phyloP scores from a whole-genome alignment of 768 basidiomycete genomes.

The Baorangia bicolor region DNA sequence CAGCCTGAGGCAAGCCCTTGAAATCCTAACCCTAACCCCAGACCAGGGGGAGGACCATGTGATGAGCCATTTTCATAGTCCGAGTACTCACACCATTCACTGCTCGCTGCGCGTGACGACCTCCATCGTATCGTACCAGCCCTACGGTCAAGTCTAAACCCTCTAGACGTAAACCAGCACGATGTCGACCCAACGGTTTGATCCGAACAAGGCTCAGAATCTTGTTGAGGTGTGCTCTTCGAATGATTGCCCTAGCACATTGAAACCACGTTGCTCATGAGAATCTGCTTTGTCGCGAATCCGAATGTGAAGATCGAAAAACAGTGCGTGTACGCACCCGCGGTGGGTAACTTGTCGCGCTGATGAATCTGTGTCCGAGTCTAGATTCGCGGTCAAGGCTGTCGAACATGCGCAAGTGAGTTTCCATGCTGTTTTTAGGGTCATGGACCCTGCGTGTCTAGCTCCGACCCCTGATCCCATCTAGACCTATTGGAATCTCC shows the following conservation, averaged over 20 bases:
- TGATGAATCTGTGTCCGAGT: slow-evolving; percentile 12
- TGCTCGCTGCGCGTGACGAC: background rate
- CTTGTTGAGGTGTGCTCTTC: slow-evolving; percentile 66
- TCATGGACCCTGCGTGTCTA: slow-evolving; percentile 1
- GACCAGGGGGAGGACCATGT: slow-evolving; percentile 9
- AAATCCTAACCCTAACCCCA: slow-evolving; percentile 31
- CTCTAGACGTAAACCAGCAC: slow-evolving; percentile 24
- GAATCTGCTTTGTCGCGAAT: slow-evolving; percentile 6
- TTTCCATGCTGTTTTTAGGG: slow-evolving; percentile 7
- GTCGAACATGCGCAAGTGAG: slow-evolving; percentile 94
- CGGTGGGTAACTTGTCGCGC: background rate
- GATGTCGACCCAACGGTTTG: slow-evolving; percentile 61
- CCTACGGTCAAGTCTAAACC: background rate
- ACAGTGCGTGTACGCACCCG: slow-evolving; percentile 58
- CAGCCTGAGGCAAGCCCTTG: background rate
- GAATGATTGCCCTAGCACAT: slow-evolving; percentile 6
- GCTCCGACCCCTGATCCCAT: slow-evolving; percentile 10
- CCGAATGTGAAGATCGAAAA: slow-evolving; percentile 76
- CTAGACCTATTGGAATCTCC: slow-evolving; percentile 93
- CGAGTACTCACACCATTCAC: background rate
- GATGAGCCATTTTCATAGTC: background rate
- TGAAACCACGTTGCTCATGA: slow-evolving; percentile 22
- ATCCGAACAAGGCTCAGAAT: slow-evolving; percentile 92
- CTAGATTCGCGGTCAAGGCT: slow-evolving; percentile 65
- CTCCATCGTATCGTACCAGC: background rate